Conservation (phyloP, 179 eudicot genomes). For the Nepenthes alata region DNA sequence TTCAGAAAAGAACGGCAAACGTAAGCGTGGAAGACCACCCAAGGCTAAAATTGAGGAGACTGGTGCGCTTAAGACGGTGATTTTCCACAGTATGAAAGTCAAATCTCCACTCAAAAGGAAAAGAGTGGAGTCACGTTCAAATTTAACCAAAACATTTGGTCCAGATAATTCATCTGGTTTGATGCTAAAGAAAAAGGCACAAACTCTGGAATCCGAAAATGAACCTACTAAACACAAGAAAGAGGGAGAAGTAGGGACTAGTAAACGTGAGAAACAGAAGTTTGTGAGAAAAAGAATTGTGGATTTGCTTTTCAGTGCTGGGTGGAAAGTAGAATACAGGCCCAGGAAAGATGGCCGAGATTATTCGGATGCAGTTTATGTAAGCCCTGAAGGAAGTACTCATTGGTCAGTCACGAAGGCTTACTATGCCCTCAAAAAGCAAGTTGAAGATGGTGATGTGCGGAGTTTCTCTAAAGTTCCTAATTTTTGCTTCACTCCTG, state of each 20-base stretch:
- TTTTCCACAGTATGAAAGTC: neutral
- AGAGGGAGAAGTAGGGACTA: neutral
- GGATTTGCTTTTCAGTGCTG: constrained; percentile 47
- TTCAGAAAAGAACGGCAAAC: constrained; percentile 9
- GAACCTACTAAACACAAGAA: neutral
- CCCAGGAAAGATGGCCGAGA: constrained; percentile 40
- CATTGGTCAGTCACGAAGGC: constrained; percentile 84
- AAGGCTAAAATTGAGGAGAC: constrained; percentile 5
- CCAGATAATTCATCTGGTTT: constrained; percentile 2
- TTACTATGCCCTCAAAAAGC: constrained; percentile 34
- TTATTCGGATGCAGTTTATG: constrained; percentile 65
- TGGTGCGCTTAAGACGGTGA: neutral
- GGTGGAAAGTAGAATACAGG: constrained; percentile 70
- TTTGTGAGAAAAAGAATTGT: constrained; percentile 45
- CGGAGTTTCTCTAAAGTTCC: constrained; percentile 16
- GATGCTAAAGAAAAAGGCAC: constrained; percentile 1
- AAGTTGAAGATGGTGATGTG: constrained; percentile 39
- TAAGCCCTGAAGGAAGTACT: constrained; percentile 42
- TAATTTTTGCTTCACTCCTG: constrained; percentile 39
- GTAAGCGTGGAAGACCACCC: constrained; percentile 32
- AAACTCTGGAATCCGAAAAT: constrained; percentile 6
- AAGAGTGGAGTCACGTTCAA: constrained; percentile 5
- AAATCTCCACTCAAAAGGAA: constrained; percentile 16
- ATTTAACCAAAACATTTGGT: neutral
- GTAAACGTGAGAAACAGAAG: constrained; percentile 23